Conservation (phyloP, 257 asterid species). For the Fraxinus pennsylvanica region DNA sequence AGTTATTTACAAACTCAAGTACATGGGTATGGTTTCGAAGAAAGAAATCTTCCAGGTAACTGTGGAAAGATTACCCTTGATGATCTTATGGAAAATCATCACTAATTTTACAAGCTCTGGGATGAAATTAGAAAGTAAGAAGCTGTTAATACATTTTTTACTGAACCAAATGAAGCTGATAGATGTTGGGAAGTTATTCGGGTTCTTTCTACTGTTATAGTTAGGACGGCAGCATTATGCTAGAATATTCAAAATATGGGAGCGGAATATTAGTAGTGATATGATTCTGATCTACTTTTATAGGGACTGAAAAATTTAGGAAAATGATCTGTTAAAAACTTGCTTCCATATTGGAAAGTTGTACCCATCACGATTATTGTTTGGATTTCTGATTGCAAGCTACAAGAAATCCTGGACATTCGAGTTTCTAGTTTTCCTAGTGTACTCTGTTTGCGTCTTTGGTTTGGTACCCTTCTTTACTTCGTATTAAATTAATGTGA, state of each 20-base stretch:
- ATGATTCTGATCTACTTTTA: background rate
- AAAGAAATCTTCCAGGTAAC: no score
- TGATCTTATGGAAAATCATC: no score
- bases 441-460: background rate
- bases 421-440: background rate
- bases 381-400: background rate
- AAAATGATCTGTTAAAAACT: no score
- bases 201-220: background rate
- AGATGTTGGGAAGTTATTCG: background rate
- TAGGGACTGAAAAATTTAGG: background rate
- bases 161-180: background rate
- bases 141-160: background rate
- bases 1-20: no score
- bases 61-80: no score
- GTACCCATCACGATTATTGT: background rate
- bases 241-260: background rate
- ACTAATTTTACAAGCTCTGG: slow-evolving; percentile 62
- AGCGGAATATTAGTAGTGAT: background rate
- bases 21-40: no score
- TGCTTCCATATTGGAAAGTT: background rate
- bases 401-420: background rate
- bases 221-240: background rate
- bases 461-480: background rate
- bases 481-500: background rate
- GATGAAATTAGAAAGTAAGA: slow-evolving; percentile 53